Percentiles rank a stretch among this genome's conserved stretches.
phyloP scores from a whole-genome alignment of 1,139 yeast genomes.

The Blastobotrys ciferrii region DNA sequence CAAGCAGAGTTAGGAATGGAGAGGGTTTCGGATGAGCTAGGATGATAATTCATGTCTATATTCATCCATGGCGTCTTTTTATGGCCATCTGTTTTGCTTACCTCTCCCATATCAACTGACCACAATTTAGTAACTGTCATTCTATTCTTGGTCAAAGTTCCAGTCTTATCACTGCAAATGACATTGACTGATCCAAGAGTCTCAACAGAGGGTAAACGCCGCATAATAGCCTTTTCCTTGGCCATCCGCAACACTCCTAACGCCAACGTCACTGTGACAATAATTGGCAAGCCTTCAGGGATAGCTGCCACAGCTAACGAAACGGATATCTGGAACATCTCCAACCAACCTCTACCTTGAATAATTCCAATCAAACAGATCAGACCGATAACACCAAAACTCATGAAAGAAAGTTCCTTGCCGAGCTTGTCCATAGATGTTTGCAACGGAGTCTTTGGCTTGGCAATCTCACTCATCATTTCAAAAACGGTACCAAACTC shows the following conservation, averaged over 20 bases:
- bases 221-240: slow-evolving; percentile 83
- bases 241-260: slow-evolving; percentile 96
- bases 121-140: slow-evolving; percentile 89
- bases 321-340: slow-evolving; percentile 95
- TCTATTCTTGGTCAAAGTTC: slow-evolving; percentile 89
- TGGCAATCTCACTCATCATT: slow-evolving; percentile 91
- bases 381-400: slow-evolving; percentile 80
- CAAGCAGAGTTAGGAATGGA: slow-evolving; percentile 24
- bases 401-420: slow-evolving; percentile 75
- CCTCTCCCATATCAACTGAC: slow-evolving; percentile 70
- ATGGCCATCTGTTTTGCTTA: slow-evolving; percentile 22
- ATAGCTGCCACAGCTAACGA: slow-evolving; percentile 97
- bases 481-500: slow-evolving; percentile 85
- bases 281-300: slow-evolving; percentile 96
- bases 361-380: slow-evolving; percentile 82
- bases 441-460: slow-evolving; percentile 95
- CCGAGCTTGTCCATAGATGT: slow-evolving; percentile 93
- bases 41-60: slow-evolving; percentile 13
- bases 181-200: slow-evolving; percentile 94
- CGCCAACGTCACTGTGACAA: slow-evolving; percentile 94
- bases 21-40: slow-evolving; percentile 1
- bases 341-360: slow-evolving; percentile 92
- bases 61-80: slow-evolving; percentile 26
- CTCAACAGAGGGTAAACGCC: slow-evolving; percentile 91
- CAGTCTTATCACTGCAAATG: slow-evolving; percentile 92